Evolutionary conservation across 2,329 filamentous ascomycete species (phyloP).

Genomic region (Xylaria arbuscula): DNA sequence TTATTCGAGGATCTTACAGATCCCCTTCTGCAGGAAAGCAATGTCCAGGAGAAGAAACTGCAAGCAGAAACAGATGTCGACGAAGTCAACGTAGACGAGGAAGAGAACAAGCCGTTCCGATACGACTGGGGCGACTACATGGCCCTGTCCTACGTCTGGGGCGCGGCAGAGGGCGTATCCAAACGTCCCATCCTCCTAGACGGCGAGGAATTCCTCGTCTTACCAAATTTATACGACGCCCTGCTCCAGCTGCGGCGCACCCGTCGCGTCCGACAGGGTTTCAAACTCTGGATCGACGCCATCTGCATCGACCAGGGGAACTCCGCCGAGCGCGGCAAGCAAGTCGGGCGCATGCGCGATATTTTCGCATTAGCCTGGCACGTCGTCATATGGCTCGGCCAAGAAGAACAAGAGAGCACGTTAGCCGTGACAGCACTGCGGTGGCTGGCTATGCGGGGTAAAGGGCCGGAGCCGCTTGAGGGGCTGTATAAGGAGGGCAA

Average conservation of each 20-base stretch:
- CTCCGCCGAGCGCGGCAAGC: conserved; percentile 23
- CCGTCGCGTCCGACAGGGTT: neutral
- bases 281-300: conserved; percentile 32
- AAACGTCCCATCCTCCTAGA: neutral
- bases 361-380: conserved; percentile 27
- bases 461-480: neutral
- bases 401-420: neutral
- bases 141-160: conserved; percentile 8
- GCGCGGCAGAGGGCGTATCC: neutral
- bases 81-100: neutral
- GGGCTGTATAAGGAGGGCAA: neutral
- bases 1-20: neutral
- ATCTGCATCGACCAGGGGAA: conserved; percentile 18
- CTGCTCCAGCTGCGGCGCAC: neutral
- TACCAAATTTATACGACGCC: neutral
- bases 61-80: neutral
- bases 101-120: neutral
- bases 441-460: conserved; percentile 3
- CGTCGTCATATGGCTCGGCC: conserved; percentile 29
- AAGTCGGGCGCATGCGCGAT: conserved; percentile 32
- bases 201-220: neutral
- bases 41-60: neutral
- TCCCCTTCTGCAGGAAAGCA: neutral
- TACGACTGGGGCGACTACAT: neutral
- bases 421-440: neutral